phyloP scores from a whole-genome alignment of 805 yeast species.

The Ogataea trehalophila region DNA sequence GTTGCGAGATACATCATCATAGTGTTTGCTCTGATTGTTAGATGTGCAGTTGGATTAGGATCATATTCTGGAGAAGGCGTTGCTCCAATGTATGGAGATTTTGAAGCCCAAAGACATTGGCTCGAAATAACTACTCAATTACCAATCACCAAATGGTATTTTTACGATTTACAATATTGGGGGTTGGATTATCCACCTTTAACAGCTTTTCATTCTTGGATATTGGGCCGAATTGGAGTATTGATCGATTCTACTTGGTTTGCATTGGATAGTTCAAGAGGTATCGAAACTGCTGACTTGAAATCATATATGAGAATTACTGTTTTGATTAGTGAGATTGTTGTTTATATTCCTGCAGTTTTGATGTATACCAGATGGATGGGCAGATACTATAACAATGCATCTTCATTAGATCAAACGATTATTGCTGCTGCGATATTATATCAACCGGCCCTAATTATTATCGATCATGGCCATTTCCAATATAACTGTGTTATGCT shows the following conservation, averaged over 20 bases:
- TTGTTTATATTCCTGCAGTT: constrained; percentile 76
- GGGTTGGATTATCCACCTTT: constrained; percentile 96
- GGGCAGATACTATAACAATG: constrained; percentile 47
- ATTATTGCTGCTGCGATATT: constrained; percentile 74
- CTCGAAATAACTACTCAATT: constrained; percentile 80
- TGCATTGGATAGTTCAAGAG: constrained; percentile 65
- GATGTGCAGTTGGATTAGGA: constrained; percentile 87
- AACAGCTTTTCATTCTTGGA: constrained; percentile 88
- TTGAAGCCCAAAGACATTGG: constrained; percentile 99
- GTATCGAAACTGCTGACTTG: constrained; percentile 59
- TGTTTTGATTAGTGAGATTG: constrained; percentile 67
- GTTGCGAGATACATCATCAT: constrained; percentile 75
- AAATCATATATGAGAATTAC: constrained; percentile 84
- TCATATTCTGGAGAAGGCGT: constrained; percentile 68
- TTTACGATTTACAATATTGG: constrained; percentile 88
- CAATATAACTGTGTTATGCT: constrained; percentile 94
- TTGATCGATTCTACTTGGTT: constrained; percentile 72
- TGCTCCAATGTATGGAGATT: constrained; percentile 89
- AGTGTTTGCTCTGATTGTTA: constrained; percentile 65
- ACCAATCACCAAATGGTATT: constrained; percentile 80
- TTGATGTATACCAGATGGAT: constrained; percentile 65
- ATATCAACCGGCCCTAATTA: constrained; percentile 74
- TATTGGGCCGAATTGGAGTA: constrained; percentile 69
- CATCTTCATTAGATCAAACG: constrained; percentile 68
- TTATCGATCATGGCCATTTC: constrained; percentile 96